These are phyloP conservation scores for Noccaea bulbosa DNA, from an alignment of 345 rosid species.

Conservation along the genomic window DNA sequence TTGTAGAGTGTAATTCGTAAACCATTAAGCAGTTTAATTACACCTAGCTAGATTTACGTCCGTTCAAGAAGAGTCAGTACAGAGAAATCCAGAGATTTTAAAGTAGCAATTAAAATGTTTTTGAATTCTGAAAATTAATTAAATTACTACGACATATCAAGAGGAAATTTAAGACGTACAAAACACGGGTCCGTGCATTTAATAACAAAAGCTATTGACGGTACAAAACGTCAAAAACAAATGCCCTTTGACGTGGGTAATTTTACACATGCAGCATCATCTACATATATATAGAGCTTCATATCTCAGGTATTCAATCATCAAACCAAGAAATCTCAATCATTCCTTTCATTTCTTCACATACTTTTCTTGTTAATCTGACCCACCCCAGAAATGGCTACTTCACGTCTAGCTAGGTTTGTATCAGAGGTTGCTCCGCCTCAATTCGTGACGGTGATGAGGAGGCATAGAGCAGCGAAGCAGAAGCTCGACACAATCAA, in stretches of 20 bases:
- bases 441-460: slow-evolving; percentile 65
- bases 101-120: neutral
- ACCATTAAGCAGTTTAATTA: neutral
- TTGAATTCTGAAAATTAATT: neutral
- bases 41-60: neutral
- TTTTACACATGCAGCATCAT: neutral
- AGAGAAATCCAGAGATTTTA: neutral
- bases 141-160: no score
- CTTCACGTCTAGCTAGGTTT: slow-evolving; percentile 66
- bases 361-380: neutral
- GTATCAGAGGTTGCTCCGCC: slow-evolving; percentile 86
- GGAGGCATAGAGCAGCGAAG: slow-evolving; percentile 56
- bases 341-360: neutral
- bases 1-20: neutral
- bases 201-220: slow-evolving; percentile 39
- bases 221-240: slow-evolving; percentile 42
- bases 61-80: neutral
- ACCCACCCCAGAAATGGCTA: slow-evolving; percentile 53
- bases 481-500: slow-evolving; percentile 75
- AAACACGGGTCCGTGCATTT: slow-evolving; percentile 39
- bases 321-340: slow-evolving; percentile 13
- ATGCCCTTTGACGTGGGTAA: slow-evolving; percentile 40
- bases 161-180: slow-evolving; percentile 9
- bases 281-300: slow-evolving; percentile 28
- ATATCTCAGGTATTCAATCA: slow-evolving; percentile 33